Evolutionary conservation across 306 rosid species (phyloP).

Genomic region (Inga laurina): DNA sequence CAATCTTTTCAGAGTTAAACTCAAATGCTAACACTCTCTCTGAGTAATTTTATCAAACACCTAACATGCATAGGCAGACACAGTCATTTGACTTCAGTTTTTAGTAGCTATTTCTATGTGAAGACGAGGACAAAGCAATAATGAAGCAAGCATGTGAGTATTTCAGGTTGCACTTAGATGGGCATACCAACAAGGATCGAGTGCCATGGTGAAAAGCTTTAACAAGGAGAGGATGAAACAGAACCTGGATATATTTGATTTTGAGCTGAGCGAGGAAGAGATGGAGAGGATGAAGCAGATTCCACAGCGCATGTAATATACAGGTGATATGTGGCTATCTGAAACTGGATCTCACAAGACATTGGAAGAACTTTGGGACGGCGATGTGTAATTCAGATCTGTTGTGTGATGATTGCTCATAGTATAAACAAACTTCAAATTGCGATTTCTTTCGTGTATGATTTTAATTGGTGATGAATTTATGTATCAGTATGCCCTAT

Average conservation of each 20-base stretch:
- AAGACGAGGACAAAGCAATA: background rate
- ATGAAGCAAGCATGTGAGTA: background rate
- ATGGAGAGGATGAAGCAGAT: slow-evolving; percentile 47
- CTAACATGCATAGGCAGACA: background rate
- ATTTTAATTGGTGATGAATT: background rate
- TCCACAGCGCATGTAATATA: slow-evolving; percentile 50
- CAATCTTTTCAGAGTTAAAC: background rate
- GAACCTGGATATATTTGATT: slow-evolving; percentile 58
- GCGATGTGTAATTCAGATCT: slow-evolving; percentile 9
- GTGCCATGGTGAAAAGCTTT: slow-evolving; percentile 51
- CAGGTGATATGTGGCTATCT: slow-evolving; percentile 41
- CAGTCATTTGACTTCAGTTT: background rate
- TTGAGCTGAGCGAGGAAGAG: slow-evolving; percentile 54
- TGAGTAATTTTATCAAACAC: slow-evolving; percentile 18
- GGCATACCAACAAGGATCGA: slow-evolving; percentile 54
- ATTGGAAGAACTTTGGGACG: slow-evolving; percentile 58
- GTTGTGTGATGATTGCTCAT: background rate
- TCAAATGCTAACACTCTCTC: background rate
- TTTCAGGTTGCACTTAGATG: slow-evolving; percentile 44
- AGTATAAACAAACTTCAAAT: slow-evolving; percentile 23
- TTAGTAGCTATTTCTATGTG: background rate
- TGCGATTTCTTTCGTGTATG: background rate
- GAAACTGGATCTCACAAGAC: slow-evolving; percentile 49
- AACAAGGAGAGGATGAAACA: slow-evolving; percentile 61
- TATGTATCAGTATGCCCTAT: background rate